Base-by-base conservation (phyloP, 495 filamentous ascomycete genomes). In the Penicillium atrosanguineum region DNA sequence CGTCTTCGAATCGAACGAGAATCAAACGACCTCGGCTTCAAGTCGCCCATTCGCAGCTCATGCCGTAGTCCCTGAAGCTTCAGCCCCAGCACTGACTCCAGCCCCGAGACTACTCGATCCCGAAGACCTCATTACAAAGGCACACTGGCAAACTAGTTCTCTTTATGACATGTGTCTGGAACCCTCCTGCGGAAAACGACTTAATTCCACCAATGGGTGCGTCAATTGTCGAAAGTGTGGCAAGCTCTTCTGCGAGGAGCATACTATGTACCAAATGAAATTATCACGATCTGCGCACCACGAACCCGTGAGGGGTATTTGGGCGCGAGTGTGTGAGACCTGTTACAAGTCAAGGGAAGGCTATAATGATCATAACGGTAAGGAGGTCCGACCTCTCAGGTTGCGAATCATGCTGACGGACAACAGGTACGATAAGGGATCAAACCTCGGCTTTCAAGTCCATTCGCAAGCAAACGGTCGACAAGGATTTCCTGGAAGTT, bases 231-330 rank as follows among this genome's bases (percentile, higher is more conserved):
- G 94, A 48, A 88, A 90, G 47, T 98, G 94, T 57, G 94, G 94
- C 0, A 87, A 84, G 56, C 75, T 98, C 31, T 98, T 97, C 65
- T 98, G 94, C 71, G 93, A 97, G 65, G 90, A 95, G 58, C 95
- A 98, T 73, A 97, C 93, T 28, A 96, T 97, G 94, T 98, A 97
- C 62, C 92, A 97, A 73, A 97, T 97, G 89, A 97, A 94, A 78
- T 81, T 98, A 18, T 96, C 90, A 9, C 79, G 92, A 43, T 86
- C 90, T 6, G 94, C 95, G 4, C 82, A 86, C 56, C 90, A 95
- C 75, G 95, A 98, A 57, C 95, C 95, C 0, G 87, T 96, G 0
- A 74, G 95, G 55, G 94, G 94, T 1, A 79, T 92, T 50, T 98
- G 94, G 94, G 95, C 89, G 63, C 73, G 94, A 29, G 92, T 96